Evolutionary conservation across 2,329 filamentous ascomycete species (phyloP).

Genomic region (Dactylonectria estremocensis): DNA sequence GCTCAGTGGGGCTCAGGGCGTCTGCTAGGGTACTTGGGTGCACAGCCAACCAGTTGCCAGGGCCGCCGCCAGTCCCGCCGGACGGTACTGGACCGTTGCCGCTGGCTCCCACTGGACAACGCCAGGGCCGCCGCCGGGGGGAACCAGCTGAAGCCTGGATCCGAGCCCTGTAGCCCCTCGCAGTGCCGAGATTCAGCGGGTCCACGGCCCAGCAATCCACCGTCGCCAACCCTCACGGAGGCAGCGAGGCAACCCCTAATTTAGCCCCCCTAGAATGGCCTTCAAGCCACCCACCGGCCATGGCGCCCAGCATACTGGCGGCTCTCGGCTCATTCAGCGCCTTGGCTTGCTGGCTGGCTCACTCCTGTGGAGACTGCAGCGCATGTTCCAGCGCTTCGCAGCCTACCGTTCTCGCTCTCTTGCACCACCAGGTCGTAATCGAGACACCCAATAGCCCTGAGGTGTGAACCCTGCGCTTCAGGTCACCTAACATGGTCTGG

Average conservation of each 20-base stretch:
- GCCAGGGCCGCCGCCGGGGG: background rate
- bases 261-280: background rate
- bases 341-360: conserved; percentile 6
- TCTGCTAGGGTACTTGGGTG: conserved; percentile 2
- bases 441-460: background rate
- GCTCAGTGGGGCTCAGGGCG: background rate
- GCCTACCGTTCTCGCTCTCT: background rate
- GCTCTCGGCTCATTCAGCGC: conserved; percentile 25
- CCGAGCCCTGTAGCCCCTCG: conserved; percentile 1
- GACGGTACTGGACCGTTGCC: conserved; percentile 21
- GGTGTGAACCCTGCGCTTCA: background rate
- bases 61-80: conserved; percentile 17
- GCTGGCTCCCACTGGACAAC: conserved; percentile 2
- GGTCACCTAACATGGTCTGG: background rate
- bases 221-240: conserved; percentile 14
- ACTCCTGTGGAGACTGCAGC: conserved; percentile 2
- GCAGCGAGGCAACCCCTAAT: background rate
- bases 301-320: conserved; percentile 13
- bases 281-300: conserved; percentile 17
- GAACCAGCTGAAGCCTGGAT: background rate
- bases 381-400: background rate
- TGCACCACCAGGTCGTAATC: background rate
- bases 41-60: background rate
- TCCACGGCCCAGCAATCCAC: background rate
- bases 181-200: conserved; percentile 18